Evolutionary conservation across 2,329 filamentous ascomycete genomes (phyloP).

Genomic region (Colletotrichum falcatum): DNA sequence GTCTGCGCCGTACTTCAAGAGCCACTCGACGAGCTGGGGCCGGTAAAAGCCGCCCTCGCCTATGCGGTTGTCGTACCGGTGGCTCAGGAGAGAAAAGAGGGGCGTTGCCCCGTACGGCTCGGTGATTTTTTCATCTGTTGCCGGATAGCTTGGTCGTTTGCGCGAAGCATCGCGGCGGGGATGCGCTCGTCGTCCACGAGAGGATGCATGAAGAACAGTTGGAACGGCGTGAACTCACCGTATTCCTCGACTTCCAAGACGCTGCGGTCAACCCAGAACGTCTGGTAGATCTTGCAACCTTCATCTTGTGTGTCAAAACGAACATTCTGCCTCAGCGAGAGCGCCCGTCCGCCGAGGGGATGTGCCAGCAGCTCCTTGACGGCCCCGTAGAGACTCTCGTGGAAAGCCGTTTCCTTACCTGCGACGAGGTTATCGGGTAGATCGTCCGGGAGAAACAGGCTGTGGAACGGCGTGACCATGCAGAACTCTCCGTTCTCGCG

Average conservation of each 20-base stretch:
- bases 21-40: conserved; percentile 24
- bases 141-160: background rate
- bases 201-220: conserved; percentile 30
- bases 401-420: background rate
- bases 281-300: background rate
- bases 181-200: conserved; percentile 23
- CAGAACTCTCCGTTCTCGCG: background rate
- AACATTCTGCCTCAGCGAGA: background rate
- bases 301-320: background rate
- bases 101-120: background rate
- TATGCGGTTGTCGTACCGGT: conserved; percentile 18
- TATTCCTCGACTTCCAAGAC: background rate
- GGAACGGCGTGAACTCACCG: conserved; percentile 15
- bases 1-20: conserved; percentile 21
- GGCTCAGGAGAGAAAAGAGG: conserved; percentile 22
- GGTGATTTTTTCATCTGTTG: conserved; percentile 4
- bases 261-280: background rate
- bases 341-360: background rate
- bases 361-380: background rate
- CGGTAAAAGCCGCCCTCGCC: conserved; percentile 24
- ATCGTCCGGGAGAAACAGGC: conserved; percentile 22
- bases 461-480: conserved; percentile 22
- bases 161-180: conserved; percentile 16
- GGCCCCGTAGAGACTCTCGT: background rate
- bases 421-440: background rate